Conservation (phyloP, 2,329 filamentous ascomycete genomes). For the Acarospora socialis region DNA sequence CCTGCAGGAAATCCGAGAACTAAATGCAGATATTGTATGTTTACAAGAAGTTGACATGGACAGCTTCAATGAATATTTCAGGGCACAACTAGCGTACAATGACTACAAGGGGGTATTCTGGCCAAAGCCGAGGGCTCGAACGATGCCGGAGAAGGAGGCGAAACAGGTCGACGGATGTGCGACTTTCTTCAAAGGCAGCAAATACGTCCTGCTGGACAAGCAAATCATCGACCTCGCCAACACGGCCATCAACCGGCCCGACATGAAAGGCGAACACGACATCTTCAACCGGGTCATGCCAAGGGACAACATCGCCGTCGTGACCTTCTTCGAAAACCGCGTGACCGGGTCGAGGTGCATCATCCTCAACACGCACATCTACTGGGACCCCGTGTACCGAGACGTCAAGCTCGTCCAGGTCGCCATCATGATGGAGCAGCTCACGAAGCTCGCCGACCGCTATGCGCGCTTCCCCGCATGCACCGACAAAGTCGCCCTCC, state of each 20-base stretch:
- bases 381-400: slow-evolving; percentile 80
- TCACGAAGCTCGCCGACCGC: slow-evolving; percentile 72
- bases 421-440: slow-evolving; percentile 83
- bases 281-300: slow-evolving; percentile 99
- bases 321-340: slow-evolving; percentile 85
- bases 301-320: slow-evolving; percentile 88
- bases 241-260: slow-evolving; percentile 82
- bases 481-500: slow-evolving; percentile 56
- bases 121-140: slow-evolving; percentile 78
- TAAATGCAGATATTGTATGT: slow-evolving; percentile 79
- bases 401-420: slow-evolving; percentile 97
- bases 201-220: slow-evolving; percentile 88
- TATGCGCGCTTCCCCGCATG: slow-evolving; percentile 68
- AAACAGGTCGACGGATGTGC: slow-evolving; percentile 90
- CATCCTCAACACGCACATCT: slow-evolving; percentile 84
- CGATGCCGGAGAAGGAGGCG: slow-evolving; percentile 80
- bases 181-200: slow-evolving; percentile 90
- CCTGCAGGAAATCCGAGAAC: slow-evolving; percentile 62
- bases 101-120: slow-evolving; percentile 93
- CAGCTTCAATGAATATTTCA: slow-evolving; percentile 82
- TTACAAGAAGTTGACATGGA: slow-evolving; percentile 88
- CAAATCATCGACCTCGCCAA: slow-evolving; percentile 84
- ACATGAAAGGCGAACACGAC: slow-evolving; percentile 95
- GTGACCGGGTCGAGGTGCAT: slow-evolving; percentile 82
- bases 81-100: slow-evolving; percentile 67